Conservation (phyloP, 345 rosid species). For the Orychophragmus violaceus region DNA sequence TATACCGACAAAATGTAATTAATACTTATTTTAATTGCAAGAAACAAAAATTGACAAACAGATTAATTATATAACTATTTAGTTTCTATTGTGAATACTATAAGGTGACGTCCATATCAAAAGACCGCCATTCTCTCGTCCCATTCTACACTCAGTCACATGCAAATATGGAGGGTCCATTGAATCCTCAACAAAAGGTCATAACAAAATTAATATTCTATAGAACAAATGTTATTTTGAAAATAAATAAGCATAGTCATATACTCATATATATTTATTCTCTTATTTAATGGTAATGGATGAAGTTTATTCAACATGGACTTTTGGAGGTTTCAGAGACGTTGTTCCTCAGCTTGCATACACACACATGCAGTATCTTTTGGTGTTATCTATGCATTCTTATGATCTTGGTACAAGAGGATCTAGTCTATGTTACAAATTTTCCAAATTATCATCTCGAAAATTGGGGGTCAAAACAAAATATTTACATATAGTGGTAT, state of each 20-base stretch:
- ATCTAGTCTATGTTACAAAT: conserved; percentile 27
- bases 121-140: conserved; percentile 29
- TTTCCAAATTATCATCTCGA: background rate
- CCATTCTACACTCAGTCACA: conserved; percentile 33
- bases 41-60: background rate
- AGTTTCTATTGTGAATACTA: too few relatives aligned
- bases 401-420: conserved; percentile 25
- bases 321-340: conserved; percentile 26
- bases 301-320: conserved; percentile 26
- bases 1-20: background rate
- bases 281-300: background rate
- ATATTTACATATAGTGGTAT: background rate
- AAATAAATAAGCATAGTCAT: conserved; percentile 7
- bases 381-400: conserved; percentile 28
- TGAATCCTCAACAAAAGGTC: conserved; percentile 30
- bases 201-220: conserved; percentile 22
- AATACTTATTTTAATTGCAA: background rate
- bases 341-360: conserved; percentile 31
- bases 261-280: background rate
- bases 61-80: background rate
- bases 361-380: conserved; percentile 35
- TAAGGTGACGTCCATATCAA: conserved; percentile 22
- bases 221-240: conserved; percentile 8
- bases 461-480: background rate
- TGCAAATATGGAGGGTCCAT: conserved; percentile 36